Evolutionary conservation across 345 rosid genomes (phyloP), one percentile per base, ranked within the genome.

Genomic region (Geranium brycei): DNA sequence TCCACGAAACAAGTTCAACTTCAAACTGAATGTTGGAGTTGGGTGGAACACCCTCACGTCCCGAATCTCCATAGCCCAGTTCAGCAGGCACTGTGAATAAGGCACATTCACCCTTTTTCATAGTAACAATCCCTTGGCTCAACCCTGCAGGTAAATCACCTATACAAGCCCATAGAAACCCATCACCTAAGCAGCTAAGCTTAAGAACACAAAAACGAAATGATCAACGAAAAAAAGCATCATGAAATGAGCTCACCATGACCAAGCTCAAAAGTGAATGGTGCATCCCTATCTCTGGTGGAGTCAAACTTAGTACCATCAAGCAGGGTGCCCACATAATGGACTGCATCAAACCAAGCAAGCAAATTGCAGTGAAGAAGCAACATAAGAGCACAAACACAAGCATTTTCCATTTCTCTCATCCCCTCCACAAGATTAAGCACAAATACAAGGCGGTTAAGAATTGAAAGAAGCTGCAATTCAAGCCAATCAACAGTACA

Each of bases 1-100:
- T 78, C 91, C 85, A 85, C 0, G 86, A 79, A 63, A 76, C 38
- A 17, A 85, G 83, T 65, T 85, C 88, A 53, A 80, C 76, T 55
- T 83, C 88, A 31, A 75, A 83, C 65, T 66, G 79, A 53, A 79
- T 56, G 41, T 73, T 62, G 0, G 77, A 77, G 76, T 76, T 68
- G 2, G 87, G 79, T 0, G 83, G 84, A 68, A 85, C 81, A 0
- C 67, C 71, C 17, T 74, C 71, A 59, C 60, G 65, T 4, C 84
- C 86, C 1, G 62, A 68, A 55, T 62, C 78, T 63, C 83, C 85
- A 72, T 75, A 78, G 23, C 74, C 84, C 70, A 75, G 62, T 18
- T 75, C 83, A 23, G 82, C 73, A 65, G 88, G 82, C 68, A 81
- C 28, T 1, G 85, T 78, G 70, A 85, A 80, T 66, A 85, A 51